phyloP scores from a whole-genome alignment of 495 filamentous ascomycete species.

The Tuber indicum region DNA sequence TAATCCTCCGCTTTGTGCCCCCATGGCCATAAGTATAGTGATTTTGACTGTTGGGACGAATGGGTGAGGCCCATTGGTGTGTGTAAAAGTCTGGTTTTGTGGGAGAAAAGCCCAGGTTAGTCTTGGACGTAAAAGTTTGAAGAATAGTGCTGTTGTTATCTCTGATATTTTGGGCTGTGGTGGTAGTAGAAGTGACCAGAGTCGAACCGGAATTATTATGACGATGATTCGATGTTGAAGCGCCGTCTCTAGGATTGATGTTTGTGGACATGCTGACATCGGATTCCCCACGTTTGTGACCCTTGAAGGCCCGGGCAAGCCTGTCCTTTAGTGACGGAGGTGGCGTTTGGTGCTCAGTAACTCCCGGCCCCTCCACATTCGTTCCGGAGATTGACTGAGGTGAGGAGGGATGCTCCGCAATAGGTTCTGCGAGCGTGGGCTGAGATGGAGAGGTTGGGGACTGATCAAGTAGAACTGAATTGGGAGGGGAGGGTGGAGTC shows the following conservation, averaged over 20 bases:
- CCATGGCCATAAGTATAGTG: slow-evolving; percentile 19
- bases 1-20: slow-evolving; percentile 22
- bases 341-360: slow-evolving; percentile 25
- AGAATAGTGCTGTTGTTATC: slow-evolving; percentile 21
- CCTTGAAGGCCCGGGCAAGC: slow-evolving; percentile 38
- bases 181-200: slow-evolving; percentile 9
- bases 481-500: slow-evolving; percentile 39
- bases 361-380: slow-evolving; percentile 11
- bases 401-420: slow-evolving; percentile 10
- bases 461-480: slow-evolving; percentile 32
- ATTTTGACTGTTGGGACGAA: slow-evolving; percentile 13
- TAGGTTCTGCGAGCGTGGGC: background rate
- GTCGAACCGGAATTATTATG: background rate
- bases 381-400: slow-evolving; percentile 11
- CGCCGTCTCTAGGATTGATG: slow-evolving; percentile 19
- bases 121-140: background rate
- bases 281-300: slow-evolving; percentile 35
- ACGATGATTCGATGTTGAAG: slow-evolving; percentile 16
- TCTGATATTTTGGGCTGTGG: slow-evolving; percentile 3
- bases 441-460: slow-evolving; percentile 22
- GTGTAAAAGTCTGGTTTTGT: slow-evolving; percentile 15
- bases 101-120: background rate
- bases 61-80: slow-evolving; percentile 12
- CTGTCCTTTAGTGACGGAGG: slow-evolving; percentile 37
- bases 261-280: slow-evolving; percentile 36